Conservation (phyloP, 768 basidiomycete species). For the Lepiota subincarnata region DNA sequence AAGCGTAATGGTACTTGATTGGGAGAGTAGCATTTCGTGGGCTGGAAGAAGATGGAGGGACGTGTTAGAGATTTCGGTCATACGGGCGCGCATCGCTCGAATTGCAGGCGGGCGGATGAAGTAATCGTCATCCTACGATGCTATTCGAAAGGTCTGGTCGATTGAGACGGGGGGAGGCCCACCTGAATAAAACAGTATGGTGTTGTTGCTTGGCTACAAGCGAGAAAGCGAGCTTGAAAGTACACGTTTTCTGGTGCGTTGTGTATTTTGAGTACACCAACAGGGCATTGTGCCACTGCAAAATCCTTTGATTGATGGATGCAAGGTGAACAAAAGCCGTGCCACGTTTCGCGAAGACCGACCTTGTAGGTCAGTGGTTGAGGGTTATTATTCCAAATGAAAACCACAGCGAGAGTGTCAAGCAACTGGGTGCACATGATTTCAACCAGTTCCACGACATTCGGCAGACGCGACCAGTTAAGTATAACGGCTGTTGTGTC, state of each 20-base stretch:
- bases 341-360: slow-evolving; percentile 13
- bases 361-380: slow-evolving; percentile 39
- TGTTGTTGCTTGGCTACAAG: slow-evolving; percentile 47
- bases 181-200: slow-evolving; percentile 64
- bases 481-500: slow-evolving; percentile 55
- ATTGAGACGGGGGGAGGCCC: slow-evolving; percentile 1
- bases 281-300: slow-evolving; percentile 35
- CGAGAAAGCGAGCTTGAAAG: slow-evolving; percentile 60
- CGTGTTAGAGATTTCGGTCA: slow-evolving; percentile 21
- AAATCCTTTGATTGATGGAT: slow-evolving; percentile 33
- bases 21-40: slow-evolving; percentile 55
- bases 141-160: slow-evolving; percentile 1
- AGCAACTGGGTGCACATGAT: slow-evolving; percentile 47
- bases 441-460: slow-evolving; percentile 53
- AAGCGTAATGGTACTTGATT: slow-evolving; percentile 40
- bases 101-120: slow-evolving; percentile 56
- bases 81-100: slow-evolving; percentile 40
- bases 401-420: slow-evolving; percentile 41
- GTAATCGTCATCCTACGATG: slow-evolving; percentile 62
- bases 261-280: slow-evolving; percentile 42
- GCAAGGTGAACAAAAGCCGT: neutral
- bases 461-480: slow-evolving; percentile 65
- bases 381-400: slow-evolving; percentile 65
- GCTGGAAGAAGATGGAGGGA: slow-evolving; percentile 56
- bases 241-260: slow-evolving; percentile 56